phyloP scores from a whole-genome alignment of 306 rosid species.

The Cicer pinnatifidum region DNA sequence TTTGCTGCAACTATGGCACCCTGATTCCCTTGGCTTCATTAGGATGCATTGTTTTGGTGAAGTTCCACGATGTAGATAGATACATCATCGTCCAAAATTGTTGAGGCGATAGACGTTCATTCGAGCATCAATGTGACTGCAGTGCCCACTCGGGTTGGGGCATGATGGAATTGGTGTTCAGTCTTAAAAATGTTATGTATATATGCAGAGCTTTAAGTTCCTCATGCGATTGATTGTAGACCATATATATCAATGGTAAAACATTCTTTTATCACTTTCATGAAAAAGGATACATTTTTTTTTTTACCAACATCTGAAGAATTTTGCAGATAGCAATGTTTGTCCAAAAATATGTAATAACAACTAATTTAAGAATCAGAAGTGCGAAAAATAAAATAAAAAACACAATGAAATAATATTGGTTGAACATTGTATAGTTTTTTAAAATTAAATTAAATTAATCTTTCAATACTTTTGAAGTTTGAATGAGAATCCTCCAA shows the following conservation, averaged over 20 bases:
- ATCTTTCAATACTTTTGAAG: not conserved
- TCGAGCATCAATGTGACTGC: slow-evolving; percentile 31
- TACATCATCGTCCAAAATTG: slow-evolving; percentile 9
- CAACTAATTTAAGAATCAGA: not conserved
- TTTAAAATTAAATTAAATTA: not conserved
- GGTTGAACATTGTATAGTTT: not conserved
- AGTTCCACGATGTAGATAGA: slow-evolving; percentile 13
- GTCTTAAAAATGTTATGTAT: slow-evolving; percentile 16
- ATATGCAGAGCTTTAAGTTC: slow-evolving; percentile 24
- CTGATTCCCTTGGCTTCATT: slow-evolving; percentile 21
- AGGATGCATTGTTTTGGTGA: slow-evolving; percentile 34
- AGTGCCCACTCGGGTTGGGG: slow-evolving; percentile 17
- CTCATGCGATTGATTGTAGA: not conserved
- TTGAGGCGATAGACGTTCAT: slow-evolving; percentile 18
- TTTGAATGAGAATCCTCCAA: not conserved
- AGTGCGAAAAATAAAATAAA: not conserved
- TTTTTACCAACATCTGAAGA: not conserved
- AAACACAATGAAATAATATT: not conserved
- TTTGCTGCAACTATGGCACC: slow-evolving; percentile 35
- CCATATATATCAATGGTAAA: not conserved
- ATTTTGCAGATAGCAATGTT: not conserved
- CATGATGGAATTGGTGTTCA: slow-evolving; percentile 15
- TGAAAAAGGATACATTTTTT: not conserved
- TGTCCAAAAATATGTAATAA: not conserved
- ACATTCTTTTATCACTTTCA: not conserved